Conservation (phyloP, 1,139 yeast genomes). For the Yamadazyma sp. region DNA sequence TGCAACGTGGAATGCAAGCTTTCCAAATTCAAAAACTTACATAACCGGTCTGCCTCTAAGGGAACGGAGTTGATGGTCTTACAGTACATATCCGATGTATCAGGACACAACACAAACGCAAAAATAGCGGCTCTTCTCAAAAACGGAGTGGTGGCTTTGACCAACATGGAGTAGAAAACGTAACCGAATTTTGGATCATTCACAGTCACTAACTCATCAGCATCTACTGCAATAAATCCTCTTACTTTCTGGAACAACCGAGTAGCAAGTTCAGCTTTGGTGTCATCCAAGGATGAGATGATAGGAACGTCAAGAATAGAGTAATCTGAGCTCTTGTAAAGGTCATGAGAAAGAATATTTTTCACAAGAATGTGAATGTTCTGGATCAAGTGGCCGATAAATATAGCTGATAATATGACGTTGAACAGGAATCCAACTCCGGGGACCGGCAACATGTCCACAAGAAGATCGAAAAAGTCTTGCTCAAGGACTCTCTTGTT, state of each 20-base stretch:
- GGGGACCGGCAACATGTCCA: conserved; percentile 47
- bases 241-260: conserved; percentile 18
- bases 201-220: conserved; percentile 13
- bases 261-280: conserved; percentile 16
- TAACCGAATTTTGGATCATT: conserved; percentile 27
- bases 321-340: conserved; percentile 22
- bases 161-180: conserved; percentile 53
- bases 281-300: conserved; percentile 23
- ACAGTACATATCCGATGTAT: conserved; percentile 35
- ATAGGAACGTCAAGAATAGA: conserved; percentile 36
- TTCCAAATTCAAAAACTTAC: conserved; percentile 55
- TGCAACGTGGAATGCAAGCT: conserved; percentile 12
- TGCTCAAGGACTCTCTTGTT: conserved; percentile 35
- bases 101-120: conserved; percentile 57
- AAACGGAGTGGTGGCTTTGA: conserved; percentile 62
- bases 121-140: conserved; percentile 66
- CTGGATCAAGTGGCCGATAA: conserved; percentile 40
- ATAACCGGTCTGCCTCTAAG: conserved; percentile 59
- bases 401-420: conserved; percentile 42
- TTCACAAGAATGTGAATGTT: conserved; percentile 23
- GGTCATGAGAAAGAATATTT: conserved; percentile 25
- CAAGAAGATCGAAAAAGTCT: conserved; percentile 56
- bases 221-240: conserved; percentile 5
- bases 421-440: conserved; percentile 38
- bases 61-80: conserved; percentile 20